These are phyloP conservation scores for Cytospora paraplurivora DNA, from an alignment of 2,329 filamentous ascomycete genomes.

Conservation along the genomic window DNA sequence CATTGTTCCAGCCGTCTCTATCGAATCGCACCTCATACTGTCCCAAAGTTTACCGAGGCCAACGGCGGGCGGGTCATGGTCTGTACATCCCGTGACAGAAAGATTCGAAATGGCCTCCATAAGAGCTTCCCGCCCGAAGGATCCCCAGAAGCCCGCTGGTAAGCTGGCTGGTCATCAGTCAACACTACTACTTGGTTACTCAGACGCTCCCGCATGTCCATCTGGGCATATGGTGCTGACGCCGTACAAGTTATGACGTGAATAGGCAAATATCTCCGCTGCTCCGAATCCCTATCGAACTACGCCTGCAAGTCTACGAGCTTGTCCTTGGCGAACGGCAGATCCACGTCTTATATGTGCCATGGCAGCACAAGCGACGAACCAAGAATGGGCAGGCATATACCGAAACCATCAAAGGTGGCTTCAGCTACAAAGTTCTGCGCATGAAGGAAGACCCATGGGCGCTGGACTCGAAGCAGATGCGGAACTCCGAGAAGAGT, in stretches of 20 bases:
- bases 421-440: conserved; percentile 38
- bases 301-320: conserved; percentile 40
- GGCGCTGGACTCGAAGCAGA: conserved; percentile 18
- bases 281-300: conserved; percentile 38
- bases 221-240: background rate
- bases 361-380: conserved; percentile 33
- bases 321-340: conserved; percentile 39
- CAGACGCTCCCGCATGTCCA: background rate
- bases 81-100: conserved; percentile 17
- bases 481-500: conserved; percentile 25
- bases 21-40: background rate
- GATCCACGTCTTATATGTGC: conserved; percentile 38
- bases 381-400: conserved; percentile 29
- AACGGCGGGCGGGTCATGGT: conserved; percentile 13
- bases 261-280: conserved; percentile 37
- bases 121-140: conserved; percentile 18
- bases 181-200: background rate
- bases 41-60: background rate
- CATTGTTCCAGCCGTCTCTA: background rate
- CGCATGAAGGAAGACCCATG: conserved; percentile 37
- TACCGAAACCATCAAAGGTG: conserved; percentile 31
- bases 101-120: conserved; percentile 25
- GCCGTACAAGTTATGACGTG: conserved; percentile 32
- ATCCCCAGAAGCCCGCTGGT: conserved; percentile 27
- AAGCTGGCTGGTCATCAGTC: background rate